These are phyloP conservation scores for Kodamaea hsintzibuensis DNA, from an alignment of 805 yeast species.

Conservation along the genomic window DNA sequence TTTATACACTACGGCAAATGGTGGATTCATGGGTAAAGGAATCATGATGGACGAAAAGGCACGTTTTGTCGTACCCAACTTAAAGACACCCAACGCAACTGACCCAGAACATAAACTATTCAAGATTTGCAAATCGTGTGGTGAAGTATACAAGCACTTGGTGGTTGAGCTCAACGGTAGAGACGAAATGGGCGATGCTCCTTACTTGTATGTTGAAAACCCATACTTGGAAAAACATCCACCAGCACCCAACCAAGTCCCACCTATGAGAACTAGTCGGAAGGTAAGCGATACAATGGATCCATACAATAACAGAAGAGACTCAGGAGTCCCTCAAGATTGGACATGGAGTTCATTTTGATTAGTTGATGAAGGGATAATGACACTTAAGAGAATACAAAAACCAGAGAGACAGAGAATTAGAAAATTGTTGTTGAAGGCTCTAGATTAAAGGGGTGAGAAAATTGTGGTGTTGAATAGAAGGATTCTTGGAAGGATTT, in stretches of 20 bases:
- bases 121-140: conserved; percentile 37
- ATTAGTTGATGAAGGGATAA: too few species aligned
- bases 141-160: conserved; percentile 23
- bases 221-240: conserved; percentile 19
- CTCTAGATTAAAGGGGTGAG: too few species aligned
- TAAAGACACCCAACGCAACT: neutral
- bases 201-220: conserved; percentile 26
- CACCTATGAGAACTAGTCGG: conserved; percentile 1
- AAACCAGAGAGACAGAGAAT: too few species aligned
- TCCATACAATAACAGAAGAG: conserved; percentile 33
- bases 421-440: too few species aligned
- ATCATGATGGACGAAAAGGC: conserved; percentile 25
- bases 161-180: conserved; percentile 12
- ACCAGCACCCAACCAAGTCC: neutral
- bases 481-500: too few species aligned
- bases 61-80: conserved; percentile 38
- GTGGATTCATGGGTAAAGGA: conserved; percentile 15
- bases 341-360: conserved; percentile 30
- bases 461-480: too few species aligned
- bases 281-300: conserved; percentile 8
- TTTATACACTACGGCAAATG: conserved; percentile 9
- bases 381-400: too few species aligned
- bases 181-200: conserved; percentile 14
- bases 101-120: conserved; percentile 21
- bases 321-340: conserved; percentile 55